A percentile compares a stretch with the other conserved stretches of the same genome.
These are phyloP conservation scores for Coemansia aciculifera DNA, from an alignment of 192 early-diverging fungal genomes.

Conservation along the genomic window DNA sequence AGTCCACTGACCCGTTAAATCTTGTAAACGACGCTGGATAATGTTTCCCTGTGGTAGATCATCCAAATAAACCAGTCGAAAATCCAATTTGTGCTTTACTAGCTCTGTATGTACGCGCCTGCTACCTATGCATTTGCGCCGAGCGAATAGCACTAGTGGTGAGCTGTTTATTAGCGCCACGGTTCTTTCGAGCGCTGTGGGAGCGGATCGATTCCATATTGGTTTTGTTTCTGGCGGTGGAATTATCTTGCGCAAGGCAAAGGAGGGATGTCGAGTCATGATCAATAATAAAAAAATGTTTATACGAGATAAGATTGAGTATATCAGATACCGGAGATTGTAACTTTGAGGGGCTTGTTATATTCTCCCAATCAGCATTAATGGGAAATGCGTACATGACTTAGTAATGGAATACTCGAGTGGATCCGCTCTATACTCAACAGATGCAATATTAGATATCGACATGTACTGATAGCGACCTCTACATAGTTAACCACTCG, in stretches of 20 bases:
- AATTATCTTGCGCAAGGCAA: constrained; percentile 36
- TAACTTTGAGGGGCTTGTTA: not conserved
- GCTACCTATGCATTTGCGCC: constrained; percentile 24
- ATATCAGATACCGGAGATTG: not conserved
- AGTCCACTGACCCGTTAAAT: constrained; percentile 47
- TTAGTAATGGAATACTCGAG: not conserved
- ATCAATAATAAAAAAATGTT: not conserved
- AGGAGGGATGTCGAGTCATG: constrained; percentile 29
- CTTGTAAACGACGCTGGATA: constrained; percentile 40
- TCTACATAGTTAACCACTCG: too few species aligned
- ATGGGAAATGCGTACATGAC: not conserved
- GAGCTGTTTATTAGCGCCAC: constrained; percentile 40
- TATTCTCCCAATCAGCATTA: not conserved
- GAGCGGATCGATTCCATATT: constrained; percentile 26
- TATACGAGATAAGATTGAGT: not conserved
- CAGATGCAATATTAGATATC: too few species aligned
- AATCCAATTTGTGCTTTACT: constrained; percentile 6
- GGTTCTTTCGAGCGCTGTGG: constrained; percentile 35
- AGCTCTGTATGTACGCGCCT: constrained; percentile 14
- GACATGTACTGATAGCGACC: too few species aligned
- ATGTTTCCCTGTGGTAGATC: constrained; percentile 23
- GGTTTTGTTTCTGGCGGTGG: constrained; percentile 19
- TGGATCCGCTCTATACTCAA: too few species aligned
- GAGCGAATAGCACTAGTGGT: constrained; percentile 38
- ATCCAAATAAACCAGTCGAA: constrained; percentile 32